phyloP scores from a whole-genome alignment of 306 rosid species.

The Glycine tomentella region DNA sequence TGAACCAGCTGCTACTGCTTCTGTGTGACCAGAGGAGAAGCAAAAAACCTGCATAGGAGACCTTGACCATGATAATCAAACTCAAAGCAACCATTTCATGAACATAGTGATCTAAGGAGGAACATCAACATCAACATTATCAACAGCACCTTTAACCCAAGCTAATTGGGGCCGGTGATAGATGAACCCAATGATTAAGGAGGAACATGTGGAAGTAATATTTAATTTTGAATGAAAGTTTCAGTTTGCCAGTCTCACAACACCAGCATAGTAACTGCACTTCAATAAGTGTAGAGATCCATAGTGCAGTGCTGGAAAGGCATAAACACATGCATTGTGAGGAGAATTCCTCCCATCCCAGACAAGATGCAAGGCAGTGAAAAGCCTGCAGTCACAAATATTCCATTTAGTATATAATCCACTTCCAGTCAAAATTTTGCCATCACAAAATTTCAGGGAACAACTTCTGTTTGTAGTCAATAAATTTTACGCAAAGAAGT shows the following conservation, averaged over 20 bases:
- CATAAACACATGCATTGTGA: background rate
- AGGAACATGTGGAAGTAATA: conserved; percentile 23
- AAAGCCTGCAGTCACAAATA: conserved; percentile 2
- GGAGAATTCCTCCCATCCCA: background rate
- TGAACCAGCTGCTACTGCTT: conserved; percentile 13
- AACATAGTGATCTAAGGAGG: conserved; percentile 5
- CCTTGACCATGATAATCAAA: conserved; percentile 6
- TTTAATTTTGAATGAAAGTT: conserved; percentile 9
- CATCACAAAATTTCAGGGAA: background rate
- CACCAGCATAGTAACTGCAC: background rate
- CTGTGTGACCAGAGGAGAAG: conserved; percentile 3
- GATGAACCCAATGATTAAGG: background rate
- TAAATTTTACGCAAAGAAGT: background rate
- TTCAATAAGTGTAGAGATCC: conserved; percentile 19
- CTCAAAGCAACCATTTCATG: background rate
- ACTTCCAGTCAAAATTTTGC: background rate
- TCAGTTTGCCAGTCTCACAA: conserved; percentile 13
- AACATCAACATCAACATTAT: background rate
- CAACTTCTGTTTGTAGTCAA: conserved; percentile 3
- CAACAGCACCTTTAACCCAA: too few relatives aligned
- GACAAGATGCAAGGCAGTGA: conserved; percentile 4
- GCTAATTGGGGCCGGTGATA: too few relatives aligned
- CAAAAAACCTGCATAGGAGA: background rate
- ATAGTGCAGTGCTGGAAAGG: background rate
- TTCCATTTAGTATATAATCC: conserved; percentile 27